Evolutionary conservation across 768 basidiomycete genomes (phyloP).

Genomic region (Boletus rubroflammeus): DNA sequence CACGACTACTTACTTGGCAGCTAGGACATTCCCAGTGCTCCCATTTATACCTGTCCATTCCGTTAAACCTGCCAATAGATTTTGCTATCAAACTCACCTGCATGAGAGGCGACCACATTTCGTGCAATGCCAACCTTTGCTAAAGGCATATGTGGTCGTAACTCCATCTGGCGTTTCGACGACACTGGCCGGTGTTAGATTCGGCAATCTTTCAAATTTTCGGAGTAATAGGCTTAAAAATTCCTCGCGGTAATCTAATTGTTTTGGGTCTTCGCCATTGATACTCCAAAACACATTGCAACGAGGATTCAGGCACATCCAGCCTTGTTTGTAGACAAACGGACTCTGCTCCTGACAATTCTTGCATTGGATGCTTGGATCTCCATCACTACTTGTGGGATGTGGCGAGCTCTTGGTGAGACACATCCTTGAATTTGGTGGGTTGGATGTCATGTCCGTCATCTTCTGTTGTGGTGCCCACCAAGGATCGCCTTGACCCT

Average conservation of each 20-base stretch:
- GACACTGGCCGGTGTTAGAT: conserved; percentile 39
- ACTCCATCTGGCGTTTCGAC: conserved; percentile 31
- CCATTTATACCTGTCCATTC: conserved; percentile 59
- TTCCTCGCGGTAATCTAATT: conserved; percentile 44
- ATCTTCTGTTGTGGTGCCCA: conserved; percentile 32
- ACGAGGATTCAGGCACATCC: conserved; percentile 61
- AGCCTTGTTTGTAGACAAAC: conserved; percentile 49
- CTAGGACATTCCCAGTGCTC: conserved; percentile 65
- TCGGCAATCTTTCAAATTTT: conserved; percentile 31
- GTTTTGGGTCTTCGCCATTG: conserved; percentile 26
- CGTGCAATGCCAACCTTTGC: conserved; percentile 66
- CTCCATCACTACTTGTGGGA: neutral
- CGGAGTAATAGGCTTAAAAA: conserved; percentile 43
- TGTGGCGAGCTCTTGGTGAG: neutral
- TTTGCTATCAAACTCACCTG: conserved; percentile 43
- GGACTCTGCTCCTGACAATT: conserved; percentile 46
- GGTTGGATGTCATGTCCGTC: neutral
- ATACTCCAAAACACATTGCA: conserved; percentile 58
- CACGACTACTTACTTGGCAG: conserved; percentile 46
- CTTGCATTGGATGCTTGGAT: conserved; percentile 33
- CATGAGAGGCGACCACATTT: conserved; percentile 70
- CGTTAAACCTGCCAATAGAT: neutral
- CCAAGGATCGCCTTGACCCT: conserved; percentile 60
- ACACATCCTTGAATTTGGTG: neutral
- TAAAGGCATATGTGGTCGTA: conserved; percentile 53